Percentiles rank a stretch among this genome's conserved stretches.
Conservation (phyloP, 768 basidiomycete genomes). For the Pisolithus albus region DNA sequence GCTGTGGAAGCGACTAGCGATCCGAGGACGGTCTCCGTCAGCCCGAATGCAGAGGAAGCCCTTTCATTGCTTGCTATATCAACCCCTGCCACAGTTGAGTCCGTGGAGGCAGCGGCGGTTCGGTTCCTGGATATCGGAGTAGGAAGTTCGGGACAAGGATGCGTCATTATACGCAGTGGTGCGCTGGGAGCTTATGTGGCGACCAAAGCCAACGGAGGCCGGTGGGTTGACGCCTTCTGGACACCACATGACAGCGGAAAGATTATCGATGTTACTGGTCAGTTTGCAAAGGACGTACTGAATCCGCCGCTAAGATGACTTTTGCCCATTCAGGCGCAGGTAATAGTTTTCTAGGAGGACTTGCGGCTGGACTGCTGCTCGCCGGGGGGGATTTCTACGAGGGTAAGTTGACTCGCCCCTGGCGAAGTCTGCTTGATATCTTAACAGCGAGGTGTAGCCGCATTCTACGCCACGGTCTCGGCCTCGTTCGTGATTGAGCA, state of each 20-base stretch:
- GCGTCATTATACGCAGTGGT: slow-evolving; percentile 72
- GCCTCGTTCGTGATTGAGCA: slow-evolving; percentile 84
- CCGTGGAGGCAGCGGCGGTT: slow-evolving; percentile 62
- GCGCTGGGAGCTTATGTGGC: slow-evolving; percentile 63
- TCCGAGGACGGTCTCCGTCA: slow-evolving; percentile 19
- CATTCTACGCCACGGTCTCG: slow-evolving; percentile 69
- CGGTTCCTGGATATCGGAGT: slow-evolving; percentile 57
- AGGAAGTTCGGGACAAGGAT: slow-evolving; percentile 42
- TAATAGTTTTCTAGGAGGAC: slow-evolving; percentile 81
- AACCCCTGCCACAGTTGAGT: slow-evolving; percentile 31
- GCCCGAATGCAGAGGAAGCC: slow-evolving; percentile 87
- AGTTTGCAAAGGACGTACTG: slow-evolving; percentile 10
- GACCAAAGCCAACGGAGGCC: slow-evolving; percentile 32
- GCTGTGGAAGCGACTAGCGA: background rate
- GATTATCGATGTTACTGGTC: slow-evolving; percentile 80
- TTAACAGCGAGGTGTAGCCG: slow-evolving; percentile 37
- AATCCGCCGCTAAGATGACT: slow-evolving; percentile 1
- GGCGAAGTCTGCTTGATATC: background rate
- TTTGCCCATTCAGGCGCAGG: slow-evolving; percentile 60
- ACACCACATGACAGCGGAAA: slow-evolving; percentile 35
- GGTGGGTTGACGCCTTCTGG: slow-evolving; percentile 79
- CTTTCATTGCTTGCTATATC: slow-evolving; percentile 57
- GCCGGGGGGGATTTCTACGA: slow-evolving; percentile 52
- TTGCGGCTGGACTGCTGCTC: slow-evolving; percentile 63
- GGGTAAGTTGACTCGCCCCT: slow-evolving; percentile 39